Evolutionary conservation across 331 rosid genomes (phyloP).

Genomic region (Arachis monticola): DNA sequence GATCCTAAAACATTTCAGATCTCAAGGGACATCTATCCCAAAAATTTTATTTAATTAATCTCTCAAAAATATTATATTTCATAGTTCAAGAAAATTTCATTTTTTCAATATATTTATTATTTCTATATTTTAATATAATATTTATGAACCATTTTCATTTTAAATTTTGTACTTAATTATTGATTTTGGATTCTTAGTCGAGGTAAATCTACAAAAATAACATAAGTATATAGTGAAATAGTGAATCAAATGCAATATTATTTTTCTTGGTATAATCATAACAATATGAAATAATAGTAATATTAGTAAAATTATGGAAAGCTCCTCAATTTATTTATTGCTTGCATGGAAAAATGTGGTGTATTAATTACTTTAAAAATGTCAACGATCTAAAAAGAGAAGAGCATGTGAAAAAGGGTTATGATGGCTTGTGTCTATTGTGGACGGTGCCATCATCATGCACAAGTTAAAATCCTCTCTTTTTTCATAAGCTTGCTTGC

Average conservation of each 20-base stretch:
- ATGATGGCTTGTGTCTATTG: conserved; percentile 50
- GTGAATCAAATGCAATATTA: too few relatives aligned
- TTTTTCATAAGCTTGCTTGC: conserved; percentile 42
- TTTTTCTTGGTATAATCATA: too few relatives aligned
- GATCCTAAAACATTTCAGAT: conserved; percentile 2
- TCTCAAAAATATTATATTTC: too few relatives aligned
- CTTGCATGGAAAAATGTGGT: conserved; percentile 36
- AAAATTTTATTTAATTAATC: not conserved
- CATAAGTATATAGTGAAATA: too few relatives aligned
- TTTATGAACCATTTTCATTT: too few relatives aligned
- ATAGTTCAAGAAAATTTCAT: not conserved
- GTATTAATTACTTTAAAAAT: conserved; percentile 35
- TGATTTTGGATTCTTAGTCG: too few relatives aligned
- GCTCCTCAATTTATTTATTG: not conserved
- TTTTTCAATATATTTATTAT: too few relatives aligned
- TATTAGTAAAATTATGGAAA: not conserved
- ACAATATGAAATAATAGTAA: too few relatives aligned
- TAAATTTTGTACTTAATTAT: too few relatives aligned
- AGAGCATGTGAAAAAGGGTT: conserved; percentile 40
- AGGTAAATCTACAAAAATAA: too few relatives aligned
- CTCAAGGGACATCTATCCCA: conserved; percentile 6
- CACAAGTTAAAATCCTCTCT: conserved; percentile 29
- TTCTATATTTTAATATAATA: too few relatives aligned
- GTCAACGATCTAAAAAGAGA: conserved; percentile 48
- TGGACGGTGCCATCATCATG: conserved; percentile 58